Evolutionary conservation across 345 rosid species (phyloP).

Genomic region (Hibiscus mutabilis): DNA sequence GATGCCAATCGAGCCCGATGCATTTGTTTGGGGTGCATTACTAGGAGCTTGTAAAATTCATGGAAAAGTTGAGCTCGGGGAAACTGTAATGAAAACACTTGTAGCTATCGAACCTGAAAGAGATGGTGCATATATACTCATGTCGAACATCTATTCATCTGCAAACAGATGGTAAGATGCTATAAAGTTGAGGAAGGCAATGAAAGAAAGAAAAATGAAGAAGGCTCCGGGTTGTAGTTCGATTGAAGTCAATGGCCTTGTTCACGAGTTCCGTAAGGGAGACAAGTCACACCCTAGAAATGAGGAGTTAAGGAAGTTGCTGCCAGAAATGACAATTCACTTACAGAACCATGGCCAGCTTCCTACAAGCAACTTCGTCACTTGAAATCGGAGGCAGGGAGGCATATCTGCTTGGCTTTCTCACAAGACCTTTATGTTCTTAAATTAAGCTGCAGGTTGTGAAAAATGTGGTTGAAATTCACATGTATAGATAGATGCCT

Average conservation of each 20-base stretch:
- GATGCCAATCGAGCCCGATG: slow-evolving; percentile 45
- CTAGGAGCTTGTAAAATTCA: slow-evolving; percentile 45
- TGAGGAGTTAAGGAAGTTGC: slow-evolving; percentile 22
- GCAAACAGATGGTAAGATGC: slow-evolving; percentile 49
- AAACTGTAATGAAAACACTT: slow-evolving; percentile 30
- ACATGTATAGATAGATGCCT: background rate
- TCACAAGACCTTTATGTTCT: background rate
- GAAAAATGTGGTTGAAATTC: slow-evolving; percentile 3
- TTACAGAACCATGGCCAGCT: slow-evolving; percentile 14
- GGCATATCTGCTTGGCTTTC: background rate
- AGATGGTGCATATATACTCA: slow-evolving; percentile 40
- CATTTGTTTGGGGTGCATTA: slow-evolving; percentile 49
- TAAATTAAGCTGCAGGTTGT: background rate
- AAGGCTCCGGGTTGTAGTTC: slow-evolving; percentile 54
- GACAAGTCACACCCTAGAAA: slow-evolving; percentile 37
- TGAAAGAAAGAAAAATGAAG: slow-evolving; percentile 39
- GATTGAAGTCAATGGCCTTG: slow-evolving; percentile 38
- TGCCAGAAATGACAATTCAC: slow-evolving; percentile 26
- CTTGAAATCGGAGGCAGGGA: background rate
- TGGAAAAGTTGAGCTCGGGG: slow-evolving; percentile 43
- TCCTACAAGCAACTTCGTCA: background rate
- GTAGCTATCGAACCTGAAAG: slow-evolving; percentile 29
- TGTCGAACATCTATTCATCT: slow-evolving; percentile 51
- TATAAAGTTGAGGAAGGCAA: slow-evolving; percentile 32
- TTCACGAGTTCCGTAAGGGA: slow-evolving; percentile 46